phyloP scores from a whole-genome alignment of 108 stramenopile genomes.

The Thalassiosira profunda region DNA sequence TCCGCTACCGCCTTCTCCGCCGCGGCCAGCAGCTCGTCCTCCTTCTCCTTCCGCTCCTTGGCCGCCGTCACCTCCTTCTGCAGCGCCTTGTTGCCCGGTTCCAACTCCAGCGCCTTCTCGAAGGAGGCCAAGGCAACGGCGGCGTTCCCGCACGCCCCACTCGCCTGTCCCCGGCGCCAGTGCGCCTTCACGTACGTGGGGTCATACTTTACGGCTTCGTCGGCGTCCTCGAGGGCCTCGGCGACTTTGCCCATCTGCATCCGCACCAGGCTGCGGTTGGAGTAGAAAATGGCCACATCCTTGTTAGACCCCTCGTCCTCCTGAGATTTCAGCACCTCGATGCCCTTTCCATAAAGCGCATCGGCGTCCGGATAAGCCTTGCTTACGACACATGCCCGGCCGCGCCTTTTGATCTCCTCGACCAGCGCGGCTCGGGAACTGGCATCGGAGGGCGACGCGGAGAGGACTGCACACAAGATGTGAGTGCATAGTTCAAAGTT shows the following conservation, averaged over 20 bases:
- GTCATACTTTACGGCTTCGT: conserved; percentile 48
- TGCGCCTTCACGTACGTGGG: conserved; percentile 73
- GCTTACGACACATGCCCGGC: conserved; percentile 61
- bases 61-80: conserved; percentile 57
- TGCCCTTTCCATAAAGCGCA: conserved; percentile 73
- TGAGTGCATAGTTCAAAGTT: conserved; percentile 49
- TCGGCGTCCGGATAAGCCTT: conserved; percentile 73
- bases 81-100: conserved; percentile 72
- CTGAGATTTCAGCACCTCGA: conserved; percentile 45
- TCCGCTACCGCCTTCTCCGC: neutral
- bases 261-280: conserved; percentile 67
- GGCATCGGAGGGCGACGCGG: conserved; percentile 63
- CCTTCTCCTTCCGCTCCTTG: conserved; percentile 57
- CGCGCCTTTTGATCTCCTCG: conserved; percentile 86
- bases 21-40: conserved; percentile 24
- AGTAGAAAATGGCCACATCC: conserved; percentile 49
- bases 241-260: conserved; percentile 58
- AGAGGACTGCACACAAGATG: conserved; percentile 73
- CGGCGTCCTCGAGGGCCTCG: conserved; percentile 53
- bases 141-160: conserved; percentile 33
- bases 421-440: conserved; percentile 54
- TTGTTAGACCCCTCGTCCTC: conserved; percentile 13
- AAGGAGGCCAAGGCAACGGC: conserved; percentile 62
- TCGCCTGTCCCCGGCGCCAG: conserved; percentile 76
- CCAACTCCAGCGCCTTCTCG: conserved; percentile 51